Evolutionary conservation across 352 stramenopile species (phyloP).

Genomic region (Hyaloperonospora arabidopsidis): DNA sequence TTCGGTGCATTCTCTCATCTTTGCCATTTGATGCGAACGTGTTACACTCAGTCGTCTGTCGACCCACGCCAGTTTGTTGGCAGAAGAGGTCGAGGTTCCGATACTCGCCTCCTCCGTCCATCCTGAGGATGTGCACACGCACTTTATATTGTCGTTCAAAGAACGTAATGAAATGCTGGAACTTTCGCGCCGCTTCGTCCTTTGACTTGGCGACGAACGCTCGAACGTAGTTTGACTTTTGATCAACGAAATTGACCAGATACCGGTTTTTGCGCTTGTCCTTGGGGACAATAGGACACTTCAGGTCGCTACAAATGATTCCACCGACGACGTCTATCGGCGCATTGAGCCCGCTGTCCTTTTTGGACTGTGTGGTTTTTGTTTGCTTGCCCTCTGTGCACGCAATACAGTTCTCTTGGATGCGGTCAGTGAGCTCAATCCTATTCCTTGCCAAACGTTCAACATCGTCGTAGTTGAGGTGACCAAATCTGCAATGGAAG

Average conservation of each 20-base stretch:
- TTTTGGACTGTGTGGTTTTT: not conserved
- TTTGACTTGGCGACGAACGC: slow-evolving; percentile 12
- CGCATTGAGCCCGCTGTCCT: not conserved
- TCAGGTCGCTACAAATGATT: not conserved
- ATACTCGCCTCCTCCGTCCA: too few relatives aligned
- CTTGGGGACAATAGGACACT: slow-evolving; percentile 1
- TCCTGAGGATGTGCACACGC: slow-evolving; percentile 3
- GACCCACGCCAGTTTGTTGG: too few relatives aligned
- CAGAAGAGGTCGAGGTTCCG: too few relatives aligned
- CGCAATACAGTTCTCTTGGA: not conserved
- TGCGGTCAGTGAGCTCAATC: not conserved
- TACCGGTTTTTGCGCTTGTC: slow-evolving; percentile 5
- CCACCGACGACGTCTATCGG: not conserved
- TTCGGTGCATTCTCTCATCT: too few relatives aligned
- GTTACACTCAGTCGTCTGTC: too few relatives aligned
- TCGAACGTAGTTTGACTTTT: slow-evolving; percentile 11
- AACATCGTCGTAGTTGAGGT: slow-evolving; percentile 1
- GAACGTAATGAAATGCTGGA: slow-evolving; percentile 9
- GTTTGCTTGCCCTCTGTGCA: not conserved
- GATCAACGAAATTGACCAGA: slow-evolving; percentile 17
- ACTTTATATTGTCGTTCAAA: slow-evolving; percentile 7
- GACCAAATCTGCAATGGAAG: too few relatives aligned
- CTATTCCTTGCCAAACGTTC: not conserved
- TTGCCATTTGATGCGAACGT: too few relatives aligned
- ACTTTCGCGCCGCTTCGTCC: slow-evolving; percentile 7